These are phyloP conservation scores for Termitomyces sp. DNA, from an alignment of 768 basidiomycete species.

Conservation along the genomic window DNA sequence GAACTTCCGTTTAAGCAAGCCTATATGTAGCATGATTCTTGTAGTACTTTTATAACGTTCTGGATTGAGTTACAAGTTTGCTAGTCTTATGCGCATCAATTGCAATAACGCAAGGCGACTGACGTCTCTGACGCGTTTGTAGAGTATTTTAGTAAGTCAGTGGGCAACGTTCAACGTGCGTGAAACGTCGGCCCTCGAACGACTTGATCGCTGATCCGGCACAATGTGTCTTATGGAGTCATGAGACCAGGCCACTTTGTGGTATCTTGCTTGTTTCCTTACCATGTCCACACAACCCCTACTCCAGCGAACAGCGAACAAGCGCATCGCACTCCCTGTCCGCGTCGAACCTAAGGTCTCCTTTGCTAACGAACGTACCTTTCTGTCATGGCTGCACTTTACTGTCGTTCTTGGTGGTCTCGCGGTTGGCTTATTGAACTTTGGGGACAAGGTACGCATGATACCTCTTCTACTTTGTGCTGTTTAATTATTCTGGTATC, in stretches of 20 bases:
- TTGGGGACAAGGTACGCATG: slow-evolving; percentile 84
- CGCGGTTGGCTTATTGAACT: slow-evolving; percentile 93
- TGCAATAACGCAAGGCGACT: background rate
- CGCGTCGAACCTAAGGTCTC: slow-evolving; percentile 94
- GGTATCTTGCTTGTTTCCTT: background rate
- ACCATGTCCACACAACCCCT: slow-evolving; percentile 96
- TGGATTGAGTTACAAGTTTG: background rate
- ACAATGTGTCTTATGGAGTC: background rate
- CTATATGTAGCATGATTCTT: background rate
- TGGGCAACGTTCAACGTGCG: background rate
- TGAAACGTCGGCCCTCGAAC: background rate
- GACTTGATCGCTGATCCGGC: background rate
- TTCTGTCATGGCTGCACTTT: slow-evolving; percentile 98
- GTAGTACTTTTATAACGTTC: too few species aligned
- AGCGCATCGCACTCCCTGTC: slow-evolving; percentile 95
- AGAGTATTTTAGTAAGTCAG: background rate
- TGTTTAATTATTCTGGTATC: background rate
- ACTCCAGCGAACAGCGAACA: slow-evolving; percentile 88
- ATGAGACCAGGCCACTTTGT: background rate
- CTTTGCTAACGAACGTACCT: slow-evolving; percentile 92
- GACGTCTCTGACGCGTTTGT: background rate
- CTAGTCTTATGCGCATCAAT: background rate
- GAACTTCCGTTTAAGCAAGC: background rate
- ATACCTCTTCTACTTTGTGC: background rate
- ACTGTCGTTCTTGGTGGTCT: slow-evolving; percentile 96